Conservation (phyloP, 2,329 filamentous ascomycete genomes). For the Berkeleyomyces basicola region DNA sequence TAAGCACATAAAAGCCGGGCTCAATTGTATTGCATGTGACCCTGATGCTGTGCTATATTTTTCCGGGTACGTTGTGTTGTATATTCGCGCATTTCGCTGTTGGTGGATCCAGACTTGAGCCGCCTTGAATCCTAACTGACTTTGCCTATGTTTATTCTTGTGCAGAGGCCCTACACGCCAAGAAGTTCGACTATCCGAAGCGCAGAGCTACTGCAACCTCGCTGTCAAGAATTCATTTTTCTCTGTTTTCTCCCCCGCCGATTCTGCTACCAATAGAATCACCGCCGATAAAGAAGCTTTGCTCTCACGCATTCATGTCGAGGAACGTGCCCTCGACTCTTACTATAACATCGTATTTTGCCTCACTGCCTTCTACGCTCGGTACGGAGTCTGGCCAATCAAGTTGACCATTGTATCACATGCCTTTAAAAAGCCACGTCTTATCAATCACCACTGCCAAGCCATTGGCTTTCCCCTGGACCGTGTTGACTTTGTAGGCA, state of each 20-base stretch:
- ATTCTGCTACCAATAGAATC: not conserved
- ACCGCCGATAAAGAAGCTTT: not conserved
- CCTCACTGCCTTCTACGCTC: slow-evolving; percentile 33
- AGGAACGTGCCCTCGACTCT: slow-evolving; percentile 64
- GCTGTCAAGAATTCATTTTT: slow-evolving; percentile 32
- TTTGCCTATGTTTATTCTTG: not conserved
- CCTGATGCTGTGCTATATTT: slow-evolving; percentile 42
- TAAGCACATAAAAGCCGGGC: slow-evolving; percentile 52
- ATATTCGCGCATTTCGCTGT: not conserved
- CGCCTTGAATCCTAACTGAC: not conserved
- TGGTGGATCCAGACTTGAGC: not conserved
- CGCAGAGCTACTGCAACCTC: slow-evolving; percentile 43
- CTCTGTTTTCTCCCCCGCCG: slow-evolving; percentile 19
- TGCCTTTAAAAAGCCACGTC: slow-evolving; percentile 47
- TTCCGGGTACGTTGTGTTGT: slow-evolving; percentile 41
- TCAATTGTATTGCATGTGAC: slow-evolving; percentile 34
- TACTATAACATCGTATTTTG: slow-evolving; percentile 74
- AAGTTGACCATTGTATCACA: slow-evolving; percentile 50
- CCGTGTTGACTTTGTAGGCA: slow-evolving; percentile 38
- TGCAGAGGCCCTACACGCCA: slow-evolving; percentile 44
- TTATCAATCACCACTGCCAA: slow-evolving; percentile 45
- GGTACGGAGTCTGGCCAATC: slow-evolving; percentile 33
- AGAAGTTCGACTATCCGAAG: slow-evolving; percentile 41
- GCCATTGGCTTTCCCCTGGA: slow-evolving; percentile 39
- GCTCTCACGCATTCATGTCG: slow-evolving; percentile 34